Percentiles rank a stretch among this genome's conserved stretches.
Evolutionary conservation across 2,329 filamentous ascomycete genomes (phyloP).

Genomic region (Alternaria conjuncta): DNA sequence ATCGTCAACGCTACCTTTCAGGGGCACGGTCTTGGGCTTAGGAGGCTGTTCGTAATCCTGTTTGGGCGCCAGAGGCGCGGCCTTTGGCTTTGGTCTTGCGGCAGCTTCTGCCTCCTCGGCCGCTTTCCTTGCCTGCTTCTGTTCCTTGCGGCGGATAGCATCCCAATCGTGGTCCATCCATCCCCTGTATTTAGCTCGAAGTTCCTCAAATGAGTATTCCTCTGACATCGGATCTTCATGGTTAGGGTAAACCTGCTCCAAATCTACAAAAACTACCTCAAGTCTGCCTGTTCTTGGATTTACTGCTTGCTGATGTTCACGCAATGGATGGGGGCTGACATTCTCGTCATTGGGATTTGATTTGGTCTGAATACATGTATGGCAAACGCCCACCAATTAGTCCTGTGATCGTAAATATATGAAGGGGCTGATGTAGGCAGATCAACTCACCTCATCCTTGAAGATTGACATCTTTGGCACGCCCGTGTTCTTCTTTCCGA

Average conservation of each 20-base stretch:
- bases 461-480: constrained; percentile 88
- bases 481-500: constrained; percentile 78
- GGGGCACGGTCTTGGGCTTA: constrained; percentile 37
- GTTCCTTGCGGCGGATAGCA: constrained; percentile 39
- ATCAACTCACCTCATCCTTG: constrained; percentile 86
- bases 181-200: constrained; percentile 79
- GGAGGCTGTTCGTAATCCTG: constrained; percentile 21
- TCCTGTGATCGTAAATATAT: constrained; percentile 66
- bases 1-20: constrained; percentile 45
- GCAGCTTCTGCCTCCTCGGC: constrained; percentile 21
- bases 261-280: constrained; percentile 86
- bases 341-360: constrained; percentile 45
- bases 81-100: constrained; percentile 19
- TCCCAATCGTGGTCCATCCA: constrained; percentile 64
- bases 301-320: constrained; percentile 78
- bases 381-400: constrained; percentile 73
- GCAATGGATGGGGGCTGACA: constrained; percentile 67
- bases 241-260: constrained; percentile 84
- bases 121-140: constrained; percentile 33
- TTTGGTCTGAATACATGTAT: constrained; percentile 60
- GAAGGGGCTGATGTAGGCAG: constrained; percentile 45
- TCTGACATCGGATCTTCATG: constrained; percentile 68
- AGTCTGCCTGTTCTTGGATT: constrained; percentile 83
- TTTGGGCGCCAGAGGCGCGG: constrained; percentile 24
- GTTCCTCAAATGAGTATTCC: constrained; percentile 90